Evolutionary conservation across 768 basidiomycete species (phyloP).

Genomic region (Tricholoma sp.): DNA sequence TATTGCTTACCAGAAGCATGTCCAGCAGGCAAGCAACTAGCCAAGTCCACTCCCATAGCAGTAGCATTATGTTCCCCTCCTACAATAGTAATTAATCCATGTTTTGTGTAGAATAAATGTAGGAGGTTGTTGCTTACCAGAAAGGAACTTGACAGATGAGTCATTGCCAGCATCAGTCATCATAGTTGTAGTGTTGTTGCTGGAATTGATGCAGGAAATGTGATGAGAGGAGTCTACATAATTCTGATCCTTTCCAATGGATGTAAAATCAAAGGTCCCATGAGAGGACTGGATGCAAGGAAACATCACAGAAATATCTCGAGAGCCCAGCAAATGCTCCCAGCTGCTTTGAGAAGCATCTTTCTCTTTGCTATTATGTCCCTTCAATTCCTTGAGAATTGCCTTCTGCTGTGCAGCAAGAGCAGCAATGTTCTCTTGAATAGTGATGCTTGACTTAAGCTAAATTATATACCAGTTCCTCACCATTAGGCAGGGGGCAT

Average conservation of each 20-base stretch:
- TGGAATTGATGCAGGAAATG: slow-evolving; percentile 12
- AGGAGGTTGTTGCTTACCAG: not conserved
- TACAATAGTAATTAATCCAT: not conserved
- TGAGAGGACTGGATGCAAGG: not conserved
- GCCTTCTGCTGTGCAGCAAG: not conserved
- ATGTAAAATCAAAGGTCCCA: not conserved
- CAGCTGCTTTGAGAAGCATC: not conserved
- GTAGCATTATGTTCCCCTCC: not conserved
- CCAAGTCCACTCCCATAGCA: too few relatives aligned
- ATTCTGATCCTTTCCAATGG: slow-evolving; percentile 4
- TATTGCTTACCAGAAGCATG: not conserved
- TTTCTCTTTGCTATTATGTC: not conserved
- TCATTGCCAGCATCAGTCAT: slow-evolving; percentile 16
- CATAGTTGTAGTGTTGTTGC: slow-evolving; percentile 14
- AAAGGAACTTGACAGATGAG: not conserved
- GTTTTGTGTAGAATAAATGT: not conserved
- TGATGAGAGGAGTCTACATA: slow-evolving; percentile 10
- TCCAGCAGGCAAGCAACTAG: not conserved
- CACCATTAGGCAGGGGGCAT: not conserved
- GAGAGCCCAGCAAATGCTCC: not conserved
- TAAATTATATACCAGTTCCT: not conserved
- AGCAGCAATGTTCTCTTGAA: slow-evolving; percentile 13
- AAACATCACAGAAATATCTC: not conserved
- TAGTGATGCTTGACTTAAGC: slow-evolving; percentile 13
- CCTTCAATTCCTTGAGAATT: not conserved